Evolutionary conservation across 2,329 filamentous ascomycete species (phyloP), one percentile per base, ranked within the genome.

Genomic region (Incumbomyces delicatus): DNA sequence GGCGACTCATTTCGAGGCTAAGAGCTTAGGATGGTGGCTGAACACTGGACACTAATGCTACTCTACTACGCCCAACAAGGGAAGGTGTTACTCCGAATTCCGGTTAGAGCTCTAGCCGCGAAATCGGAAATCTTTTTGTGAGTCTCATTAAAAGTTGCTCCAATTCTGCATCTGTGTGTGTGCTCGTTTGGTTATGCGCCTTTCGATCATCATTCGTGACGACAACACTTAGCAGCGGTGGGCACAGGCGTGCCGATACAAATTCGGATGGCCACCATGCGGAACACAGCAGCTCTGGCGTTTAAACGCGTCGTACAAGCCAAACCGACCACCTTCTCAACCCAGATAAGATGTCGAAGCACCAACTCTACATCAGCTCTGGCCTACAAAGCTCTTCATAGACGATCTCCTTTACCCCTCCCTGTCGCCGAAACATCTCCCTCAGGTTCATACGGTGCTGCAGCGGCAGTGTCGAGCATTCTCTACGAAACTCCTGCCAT

Each of bases 401-500:
- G 88, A 60, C 87, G 90, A 55, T 85, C 90, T 51, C 83, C 86
- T 16, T 86, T 89, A 52, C 80, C 88, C 17, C 85, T 95, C 45
- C 85, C 87, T 46, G 82, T 79, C 55, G 80, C 86, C 57, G 75
- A 85, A 47, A 76, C 83, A 22, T 82, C 86, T 31, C 75, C 87
- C 10, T 87, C 87, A 75, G 42, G 42, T 10, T 45, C 42, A 8
- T 94, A 90, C 61, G 80, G 80, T 49, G 89, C 89, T 32, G 89
- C 92, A 58, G 87, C 92, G 14, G 92, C 92, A 56, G 92, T 98
- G 56, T 94, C 87, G 63, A 95, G 90, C 66, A 98, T 98, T 63
- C 85, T 98, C 67, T 98, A 98, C 75, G 92, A 98, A 76, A 96
- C 89, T 2, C 92, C 92, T 5, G 76, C 85, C 14, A 86, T 88